Base-by-base conservation (phyloP, 169 alveolate genomes). In the Amoebophrya sp. region DNA sequence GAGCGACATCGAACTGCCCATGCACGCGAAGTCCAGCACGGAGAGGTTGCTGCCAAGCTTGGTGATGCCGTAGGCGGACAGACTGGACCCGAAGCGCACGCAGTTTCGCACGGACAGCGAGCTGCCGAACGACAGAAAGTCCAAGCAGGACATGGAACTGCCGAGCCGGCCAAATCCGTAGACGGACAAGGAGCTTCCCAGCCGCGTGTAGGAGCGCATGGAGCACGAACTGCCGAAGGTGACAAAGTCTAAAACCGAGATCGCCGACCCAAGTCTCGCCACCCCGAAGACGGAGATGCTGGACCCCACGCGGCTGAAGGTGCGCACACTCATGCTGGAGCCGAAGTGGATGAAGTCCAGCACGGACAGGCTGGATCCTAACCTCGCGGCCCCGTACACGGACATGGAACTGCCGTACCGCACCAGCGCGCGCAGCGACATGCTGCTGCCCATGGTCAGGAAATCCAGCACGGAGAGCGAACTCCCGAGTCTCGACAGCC, bases 211-310 rank as follows among this genome's bases (percentile, higher is more conserved):
- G 39, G 92, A 89, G 40, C 91, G 92, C 0, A 35, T 77, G 32
- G 53, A 39, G 38, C 23, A 41, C 23, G 53, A 32, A 14, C 53
- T 77, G 12, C 90, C 94, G 53, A 88, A 89, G 54, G 92, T 89
- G 92, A 90, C 41, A 25, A 89, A 89, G 91, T 92, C 94, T 54
- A 92, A 90, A n/a, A 77, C 92, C n/a, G 41, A 41, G 90, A 88
- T 88, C 32, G 53, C 40, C 1, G 53, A 33, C 7, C 90, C 90
- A 3, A 88, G 47, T 10, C 90, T 33, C 32, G 32, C 47, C 23
- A 88, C 32, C 32, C 90, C 90, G 47, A 33, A 88, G 54, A 88
- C 47, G 40, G 94, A n/a, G 10, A 90, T 35, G 3, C 83, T 41
- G 35, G 47, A 66, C 77, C 92, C 94, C 33, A 90, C 77, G 41